Evolutionary conservation across 371 early-diverging fungal genomes (phyloP).

Genomic region (Circinella umbellata): DNA sequence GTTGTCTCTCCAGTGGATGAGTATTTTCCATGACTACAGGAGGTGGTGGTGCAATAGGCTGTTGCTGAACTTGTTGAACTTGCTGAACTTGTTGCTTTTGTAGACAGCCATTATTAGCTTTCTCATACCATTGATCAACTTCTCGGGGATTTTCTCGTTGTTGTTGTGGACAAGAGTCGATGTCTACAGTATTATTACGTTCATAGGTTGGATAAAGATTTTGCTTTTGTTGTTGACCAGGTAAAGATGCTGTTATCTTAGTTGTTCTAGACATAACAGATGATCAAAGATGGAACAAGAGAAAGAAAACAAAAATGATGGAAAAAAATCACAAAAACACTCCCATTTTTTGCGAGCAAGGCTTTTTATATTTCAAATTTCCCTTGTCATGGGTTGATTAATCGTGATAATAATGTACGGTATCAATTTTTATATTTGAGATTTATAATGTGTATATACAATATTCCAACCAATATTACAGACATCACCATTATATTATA

Average conservation of each 20-base stretch:
- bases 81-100: not conserved
- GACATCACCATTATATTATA: too few relatives aligned
- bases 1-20: not conserved
- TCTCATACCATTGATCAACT: not conserved
- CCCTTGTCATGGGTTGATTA: too few relatives aligned
- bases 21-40: not conserved
- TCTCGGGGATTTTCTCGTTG: constrained; percentile 6
- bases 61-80: not conserved
- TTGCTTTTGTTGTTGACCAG: constrained; percentile 1
- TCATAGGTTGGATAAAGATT: not conserved
- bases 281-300: too few relatives aligned
- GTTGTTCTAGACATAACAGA: not conserved
- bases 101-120: not conserved
- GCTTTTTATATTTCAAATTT: too few relatives aligned
- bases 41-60: not conserved
- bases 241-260: not conserved
- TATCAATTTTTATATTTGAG: too few relatives aligned
- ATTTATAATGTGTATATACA: too few relatives aligned
- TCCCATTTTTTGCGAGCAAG: too few relatives aligned
- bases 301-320: not conserved
- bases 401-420: too few relatives aligned
- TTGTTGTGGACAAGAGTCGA: constrained; percentile 1
- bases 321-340: not conserved
- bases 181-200: not conserved
- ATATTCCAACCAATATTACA: too few relatives aligned